Conservation (phyloP, 768 basidiomycete genomes). For the Rubroboletus pulcherrimus region DNA sequence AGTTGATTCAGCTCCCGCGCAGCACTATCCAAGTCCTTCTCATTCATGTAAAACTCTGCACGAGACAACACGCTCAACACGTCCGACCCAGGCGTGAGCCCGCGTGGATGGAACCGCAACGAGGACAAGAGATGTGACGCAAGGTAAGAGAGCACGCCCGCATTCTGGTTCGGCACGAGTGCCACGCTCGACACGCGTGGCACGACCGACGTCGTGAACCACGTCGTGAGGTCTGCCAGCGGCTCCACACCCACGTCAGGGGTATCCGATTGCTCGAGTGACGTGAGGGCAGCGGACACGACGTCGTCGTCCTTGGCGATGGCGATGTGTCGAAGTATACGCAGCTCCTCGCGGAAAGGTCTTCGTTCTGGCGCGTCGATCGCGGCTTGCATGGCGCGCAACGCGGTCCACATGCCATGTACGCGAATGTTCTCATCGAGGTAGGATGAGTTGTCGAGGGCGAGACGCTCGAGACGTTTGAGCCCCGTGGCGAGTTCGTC, state of each 20-base stretch:
- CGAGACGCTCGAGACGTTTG: constrained; percentile 87
- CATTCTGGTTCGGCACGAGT: constrained; percentile 86
- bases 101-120: constrained; percentile 76
- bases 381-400: constrained; percentile 73
- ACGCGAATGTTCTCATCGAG: constrained; percentile 92
- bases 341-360: constrained; percentile 89
- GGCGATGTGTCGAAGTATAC: constrained; percentile 71
- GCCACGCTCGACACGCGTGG: constrained; percentile 87
- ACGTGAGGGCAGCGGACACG: constrained; percentile 60
- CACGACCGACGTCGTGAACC: constrained; percentile 81
- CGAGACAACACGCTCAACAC: constrained; percentile 83
- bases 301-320: constrained; percentile 69
- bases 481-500: constrained; percentile 88
- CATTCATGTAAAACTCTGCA: constrained; percentile 84
- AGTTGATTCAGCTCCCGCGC: constrained; percentile 90
- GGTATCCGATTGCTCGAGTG: constrained; percentile 65
- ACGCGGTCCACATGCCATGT: constrained; percentile 89
- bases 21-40: constrained; percentile 84
- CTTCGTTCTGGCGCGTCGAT: constrained; percentile 63
- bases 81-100: constrained; percentile 69
- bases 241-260: constrained; percentile 85
- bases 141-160: constrained; percentile 83
- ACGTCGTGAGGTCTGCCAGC: constrained; percentile 82
- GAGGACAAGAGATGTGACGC: constrained; percentile 74
- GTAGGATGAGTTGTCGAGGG: constrained; percentile 85